Evolutionary conservation across 2,329 filamentous ascomycete genomes (phyloP).

Genomic region (Aspergillus aculeatinus): DNA sequence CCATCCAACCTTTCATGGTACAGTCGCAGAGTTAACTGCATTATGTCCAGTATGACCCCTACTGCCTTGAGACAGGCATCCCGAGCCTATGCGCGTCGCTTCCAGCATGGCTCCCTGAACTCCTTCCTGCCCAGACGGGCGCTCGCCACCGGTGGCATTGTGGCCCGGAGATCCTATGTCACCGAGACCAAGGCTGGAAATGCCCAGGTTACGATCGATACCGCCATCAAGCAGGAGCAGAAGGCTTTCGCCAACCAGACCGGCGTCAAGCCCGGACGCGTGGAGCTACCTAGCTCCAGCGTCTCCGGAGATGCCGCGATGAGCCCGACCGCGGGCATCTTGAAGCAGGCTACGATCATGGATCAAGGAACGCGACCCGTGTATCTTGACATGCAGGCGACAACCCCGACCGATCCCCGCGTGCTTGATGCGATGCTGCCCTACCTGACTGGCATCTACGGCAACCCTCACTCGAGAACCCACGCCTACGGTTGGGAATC

Average conservation of each 20-base stretch:
- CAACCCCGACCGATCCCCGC: slow-evolving; percentile 88
- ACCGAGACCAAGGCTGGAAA: slow-evolving; percentile 69
- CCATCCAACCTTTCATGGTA: slow-evolving; percentile 23
- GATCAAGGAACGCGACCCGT: slow-evolving; percentile 91
- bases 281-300: slow-evolving; percentile 60
- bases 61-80: slow-evolving; percentile 74
- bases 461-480: slow-evolving; percentile 94
- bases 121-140: slow-evolving; percentile 40
- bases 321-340: slow-evolving; percentile 76
- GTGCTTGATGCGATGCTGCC: slow-evolving; percentile 97
- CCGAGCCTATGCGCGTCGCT: slow-evolving; percentile 54
- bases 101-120: slow-evolving; percentile 41
- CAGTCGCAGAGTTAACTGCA: slow-evolving; percentile 24
- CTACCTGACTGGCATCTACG: slow-evolving; percentile 88
- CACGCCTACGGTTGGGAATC: slow-evolving; percentile 99
- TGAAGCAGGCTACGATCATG: slow-evolving; percentile 91
- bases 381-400: slow-evolving; percentile 98
- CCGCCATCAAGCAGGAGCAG: slow-evolving; percentile 81
- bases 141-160: slow-evolving; percentile 33
- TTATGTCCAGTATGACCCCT: slow-evolving; percentile 66
- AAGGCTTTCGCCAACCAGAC: slow-evolving; percentile 68
- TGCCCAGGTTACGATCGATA: slow-evolving; percentile 77
- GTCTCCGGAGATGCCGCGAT: slow-evolving; percentile 66
- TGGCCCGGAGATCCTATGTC: slow-evolving; percentile 68
- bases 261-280: slow-evolving; percentile 54